Conservation (phyloP, 164 flowering plant genomes). For the Magnolia officinalis region DNA sequence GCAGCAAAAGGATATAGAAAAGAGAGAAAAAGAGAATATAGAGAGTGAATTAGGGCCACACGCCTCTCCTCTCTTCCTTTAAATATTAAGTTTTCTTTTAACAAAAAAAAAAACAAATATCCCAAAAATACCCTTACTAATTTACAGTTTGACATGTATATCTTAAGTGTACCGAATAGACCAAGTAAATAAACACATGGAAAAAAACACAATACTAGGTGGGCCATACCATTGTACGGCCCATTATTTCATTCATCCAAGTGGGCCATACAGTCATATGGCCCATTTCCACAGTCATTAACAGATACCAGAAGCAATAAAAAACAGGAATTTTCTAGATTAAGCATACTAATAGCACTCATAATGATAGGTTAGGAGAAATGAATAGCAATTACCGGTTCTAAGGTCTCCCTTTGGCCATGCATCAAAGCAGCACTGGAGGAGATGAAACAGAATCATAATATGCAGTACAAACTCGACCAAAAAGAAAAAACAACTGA, state of each 20-base stretch:
- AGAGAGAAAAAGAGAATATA: too few relatives aligned
- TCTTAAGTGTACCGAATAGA: not conserved
- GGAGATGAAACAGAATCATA: slow-evolving; percentile 10
- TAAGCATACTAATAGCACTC: not conserved
- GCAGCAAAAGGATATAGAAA: too few relatives aligned
- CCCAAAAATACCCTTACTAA: too few relatives aligned
- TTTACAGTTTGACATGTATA: too few relatives aligned
- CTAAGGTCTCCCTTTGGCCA: slow-evolving; percentile 78
- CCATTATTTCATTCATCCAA: too few relatives aligned
- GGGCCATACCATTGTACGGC: too few relatives aligned
- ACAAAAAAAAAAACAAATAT: too few relatives aligned
- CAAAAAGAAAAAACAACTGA: slow-evolving; percentile 2
- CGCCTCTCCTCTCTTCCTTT: too few relatives aligned
- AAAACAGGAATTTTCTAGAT: not conserved
- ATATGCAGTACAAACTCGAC: not conserved
- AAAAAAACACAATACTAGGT: too few relatives aligned
- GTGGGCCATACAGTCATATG: too few relatives aligned
- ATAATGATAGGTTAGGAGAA: not conserved
- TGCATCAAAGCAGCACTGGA: slow-evolving; percentile 83
- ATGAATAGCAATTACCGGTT: slow-evolving; percentile 45
- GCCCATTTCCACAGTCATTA: not conserved
- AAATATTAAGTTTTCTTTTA: too few relatives aligned
- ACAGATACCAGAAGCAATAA: not conserved
- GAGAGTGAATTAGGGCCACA: too few relatives aligned
- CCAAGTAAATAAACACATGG: not conserved